Base-by-base conservation (phyloP, 2,329 filamentous ascomycete species). In the Colletotrichum sidae region DNA sequence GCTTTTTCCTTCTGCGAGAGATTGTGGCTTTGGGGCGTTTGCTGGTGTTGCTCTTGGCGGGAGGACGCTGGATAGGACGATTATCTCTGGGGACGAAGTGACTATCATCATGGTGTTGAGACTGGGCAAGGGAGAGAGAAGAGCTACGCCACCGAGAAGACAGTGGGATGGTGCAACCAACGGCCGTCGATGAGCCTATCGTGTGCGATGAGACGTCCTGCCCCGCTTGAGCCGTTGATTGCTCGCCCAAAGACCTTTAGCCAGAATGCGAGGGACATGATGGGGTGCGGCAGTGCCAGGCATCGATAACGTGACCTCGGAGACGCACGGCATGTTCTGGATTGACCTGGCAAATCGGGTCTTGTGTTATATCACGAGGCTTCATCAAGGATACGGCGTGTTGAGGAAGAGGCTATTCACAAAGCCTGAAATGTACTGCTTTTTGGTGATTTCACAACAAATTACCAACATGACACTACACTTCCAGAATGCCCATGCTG, bases 191-290 rank as follows among this genome's bases (percentile, higher is more conserved):
- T 55, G 25, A 55, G 52, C 52, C 45, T 45, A 55, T 55, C 52
- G 52, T 44, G 13, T 15, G 15, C 11, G 34, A 41, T 34, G 39
- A 49, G 8, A 11, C 8, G 15, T 46, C 25, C 13, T 38, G 45
- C 35, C 55, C 55, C 55, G 55, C 50, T 61, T 50, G 13, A 56
- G 45, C 44, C 44, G 52, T 49, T 56, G 34, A 25, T 12, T 25
- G 33, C 5, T 41, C n/a, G 39, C 50, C 52, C 49, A 58, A 25
- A 25, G 25, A 25, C 44, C 50, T 67, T 68, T 64, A 60, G 63
- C 55, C 63, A 60, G 53, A 67, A 67, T 59, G 67, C 67, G 59
- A 58, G 59, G 59, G 49, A 41, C 5, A 4, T 33, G 58, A 37
- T 46, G 34, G 49, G 12, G 51, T 46, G 42, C 37, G 51, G 25